Evolutionary conservation across 176 grass and related monocot genomes (phyloP).

Genomic region (Oryza coarctata): DNA sequence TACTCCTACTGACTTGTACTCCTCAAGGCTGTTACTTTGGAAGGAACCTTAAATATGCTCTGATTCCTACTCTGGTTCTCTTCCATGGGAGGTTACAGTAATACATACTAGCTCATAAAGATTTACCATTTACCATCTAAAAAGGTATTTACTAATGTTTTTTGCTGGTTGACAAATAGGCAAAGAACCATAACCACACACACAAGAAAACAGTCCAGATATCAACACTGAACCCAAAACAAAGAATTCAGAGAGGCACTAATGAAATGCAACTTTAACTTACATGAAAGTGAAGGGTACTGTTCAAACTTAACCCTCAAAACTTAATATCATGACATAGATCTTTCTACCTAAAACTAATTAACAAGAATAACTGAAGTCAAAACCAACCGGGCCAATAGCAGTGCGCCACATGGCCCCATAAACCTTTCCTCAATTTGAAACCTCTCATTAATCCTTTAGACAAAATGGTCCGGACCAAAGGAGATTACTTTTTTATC

Average conservation of each 20-base stretch:
- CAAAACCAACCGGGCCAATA: neutral
- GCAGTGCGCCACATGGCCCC: neutral
- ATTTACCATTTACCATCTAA: neutral
- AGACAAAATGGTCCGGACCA: neutral
- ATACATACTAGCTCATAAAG: neutral
- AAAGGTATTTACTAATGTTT: neutral
- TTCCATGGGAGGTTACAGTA: neutral
- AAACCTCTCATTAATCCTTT: slow-evolving; percentile 27
- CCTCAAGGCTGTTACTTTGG: neutral
- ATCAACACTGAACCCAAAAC: neutral
- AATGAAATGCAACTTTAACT: slow-evolving; percentile 33
- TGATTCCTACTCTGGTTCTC: slow-evolving; percentile 30
- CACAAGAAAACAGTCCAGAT: neutral
- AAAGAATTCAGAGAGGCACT: slow-evolving; percentile 4
- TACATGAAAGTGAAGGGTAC: slow-evolving; percentile 44
- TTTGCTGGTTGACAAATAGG: neutral
- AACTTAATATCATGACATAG: slow-evolving; percentile 29
- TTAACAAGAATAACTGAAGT: slow-evolving; percentile 16
- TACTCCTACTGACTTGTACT: neutral
- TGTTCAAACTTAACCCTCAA: slow-evolving; percentile 11
- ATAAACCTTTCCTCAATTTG: slow-evolving; percentile 14
- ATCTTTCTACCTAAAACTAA: slow-evolving; percentile 30
- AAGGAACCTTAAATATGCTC: slow-evolving; percentile 31
- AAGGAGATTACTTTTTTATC: slow-evolving; percentile 24
- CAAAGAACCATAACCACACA: neutral